phyloP scores from a whole-genome alignment of 2,329 filamentous ascomycete species.

The Curvularia sp. region DNA sequence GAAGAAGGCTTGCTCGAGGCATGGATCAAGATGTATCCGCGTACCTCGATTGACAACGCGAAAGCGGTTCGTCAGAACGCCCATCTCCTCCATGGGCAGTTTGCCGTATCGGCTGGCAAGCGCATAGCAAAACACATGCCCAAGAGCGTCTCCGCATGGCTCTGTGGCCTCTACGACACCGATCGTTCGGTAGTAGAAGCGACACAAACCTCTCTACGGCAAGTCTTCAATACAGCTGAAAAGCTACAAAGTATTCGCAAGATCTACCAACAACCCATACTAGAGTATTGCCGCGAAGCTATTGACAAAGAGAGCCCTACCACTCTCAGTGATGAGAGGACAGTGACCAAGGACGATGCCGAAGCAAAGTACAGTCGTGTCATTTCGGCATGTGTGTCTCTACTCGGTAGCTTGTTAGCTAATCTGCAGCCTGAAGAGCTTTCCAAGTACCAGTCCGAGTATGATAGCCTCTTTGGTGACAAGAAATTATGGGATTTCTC shows the following conservation, averaged over 20 bases:
- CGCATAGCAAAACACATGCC: slow-evolving; percentile 82
- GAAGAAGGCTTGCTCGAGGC: slow-evolving; percentile 86
- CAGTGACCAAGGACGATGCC: slow-evolving; percentile 82
- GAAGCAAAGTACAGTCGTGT: slow-evolving; percentile 86
- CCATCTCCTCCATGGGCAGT: slow-evolving; percentile 73
- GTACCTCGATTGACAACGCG: slow-evolving; percentile 86
- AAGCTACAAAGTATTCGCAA: slow-evolving; percentile 80
- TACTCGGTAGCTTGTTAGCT: slow-evolving; percentile 62
- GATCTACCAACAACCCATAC: slow-evolving; percentile 78
- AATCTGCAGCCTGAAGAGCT: slow-evolving; percentile 59
- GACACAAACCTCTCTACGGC: slow-evolving; percentile 77
- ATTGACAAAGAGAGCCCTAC: slow-evolving; percentile 77
- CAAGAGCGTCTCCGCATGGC: slow-evolving; percentile 83
- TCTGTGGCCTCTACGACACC: slow-evolving; percentile 85
- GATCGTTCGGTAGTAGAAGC: slow-evolving; percentile 78
- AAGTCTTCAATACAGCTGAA: slow-evolving; percentile 79
- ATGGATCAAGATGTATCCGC: slow-evolving; percentile 88
- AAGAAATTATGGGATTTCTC: slow-evolving; percentile 67
- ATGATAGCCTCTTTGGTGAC: slow-evolving; percentile 71
- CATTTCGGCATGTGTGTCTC: slow-evolving; percentile 63
- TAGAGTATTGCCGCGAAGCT: slow-evolving; percentile 82
- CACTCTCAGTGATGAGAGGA: slow-evolving; percentile 88
- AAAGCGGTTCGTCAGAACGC: slow-evolving; percentile 87
- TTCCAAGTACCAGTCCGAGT: slow-evolving; percentile 65
- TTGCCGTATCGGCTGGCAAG: slow-evolving; percentile 70